Conservation (phyloP, 805 yeast species). For the Yarrowia sp. region DNA sequence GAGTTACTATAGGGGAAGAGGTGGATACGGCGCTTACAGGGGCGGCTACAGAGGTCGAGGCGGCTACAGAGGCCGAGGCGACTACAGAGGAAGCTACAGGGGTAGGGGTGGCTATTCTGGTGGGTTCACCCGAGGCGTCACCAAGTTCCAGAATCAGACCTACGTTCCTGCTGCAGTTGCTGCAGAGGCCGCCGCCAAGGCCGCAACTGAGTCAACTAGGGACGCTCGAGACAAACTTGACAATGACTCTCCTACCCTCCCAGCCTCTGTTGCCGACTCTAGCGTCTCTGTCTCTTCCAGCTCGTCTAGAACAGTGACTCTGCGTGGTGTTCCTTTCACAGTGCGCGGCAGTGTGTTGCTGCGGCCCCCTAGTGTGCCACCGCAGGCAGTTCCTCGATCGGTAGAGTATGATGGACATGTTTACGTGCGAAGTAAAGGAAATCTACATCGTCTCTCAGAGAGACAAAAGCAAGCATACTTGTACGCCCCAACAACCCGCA, state of each 20-base stretch:
- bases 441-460: slow-evolving; percentile 33
- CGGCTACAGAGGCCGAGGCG: slow-evolving; percentile 15
- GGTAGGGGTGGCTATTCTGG: slow-evolving; percentile 15
- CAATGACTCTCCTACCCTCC: background rate
- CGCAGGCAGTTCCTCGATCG: slow-evolving; percentile 15
- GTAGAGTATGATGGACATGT: slow-evolving; percentile 30
- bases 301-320: slow-evolving; percentile 15
- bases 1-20: slow-evolving; percentile 4
- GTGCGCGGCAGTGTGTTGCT: slow-evolving; percentile 31
- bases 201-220: background rate
- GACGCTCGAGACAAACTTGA: background rate
- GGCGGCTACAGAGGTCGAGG: background rate
- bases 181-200: slow-evolving; percentile 36
- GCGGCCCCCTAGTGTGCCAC: slow-evolving; percentile 33
- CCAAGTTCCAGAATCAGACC: slow-evolving; percentile 31
- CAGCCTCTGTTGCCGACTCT: background rate
- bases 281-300: background rate
- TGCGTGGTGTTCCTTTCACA: slow-evolving; percentile 19
- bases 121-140: background rate
- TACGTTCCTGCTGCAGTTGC: slow-evolving; percentile 30
- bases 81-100: background rate
- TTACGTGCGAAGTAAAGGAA: slow-evolving; percentile 34
- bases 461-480: slow-evolving; percentile 34
- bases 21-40: slow-evolving; percentile 2
- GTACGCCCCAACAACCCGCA: slow-evolving; percentile 17